Evolutionary conservation across 345 rosid genomes (phyloP).

Genomic region (Rubroshorea leprosula): DNA sequence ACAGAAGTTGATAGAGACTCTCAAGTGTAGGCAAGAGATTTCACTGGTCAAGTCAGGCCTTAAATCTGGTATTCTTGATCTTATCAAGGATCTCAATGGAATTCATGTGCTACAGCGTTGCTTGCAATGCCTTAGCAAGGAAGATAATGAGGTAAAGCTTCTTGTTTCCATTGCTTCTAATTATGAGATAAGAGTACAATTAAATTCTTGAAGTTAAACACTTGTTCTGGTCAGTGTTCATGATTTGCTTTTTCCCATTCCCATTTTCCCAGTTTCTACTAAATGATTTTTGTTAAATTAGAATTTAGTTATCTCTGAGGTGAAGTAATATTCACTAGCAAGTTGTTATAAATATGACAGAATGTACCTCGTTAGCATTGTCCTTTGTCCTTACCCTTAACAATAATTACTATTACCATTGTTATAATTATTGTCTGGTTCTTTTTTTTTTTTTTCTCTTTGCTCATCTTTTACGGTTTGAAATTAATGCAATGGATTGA

Average conservation of each 20-base stretch:
- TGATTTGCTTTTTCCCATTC: no score
- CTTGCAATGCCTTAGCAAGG: slow-evolving; percentile 46
- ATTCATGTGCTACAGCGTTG: slow-evolving; percentile 77
- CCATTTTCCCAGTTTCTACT: no score
- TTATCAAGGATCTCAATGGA: slow-evolving; percentile 68
- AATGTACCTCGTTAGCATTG: no score
- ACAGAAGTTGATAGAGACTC: slow-evolving; percentile 67
- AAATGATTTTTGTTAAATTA: no score
- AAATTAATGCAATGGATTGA: no score
- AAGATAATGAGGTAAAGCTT: slow-evolving; percentile 47
- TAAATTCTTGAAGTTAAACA: slow-evolving; percentile 2
- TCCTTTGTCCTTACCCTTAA: slow-evolving; percentile 1
- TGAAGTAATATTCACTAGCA: no score
- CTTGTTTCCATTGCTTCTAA: slow-evolving; percentile 12
- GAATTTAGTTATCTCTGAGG: no score
- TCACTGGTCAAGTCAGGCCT: slow-evolving; percentile 41
- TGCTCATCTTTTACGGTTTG: no score
- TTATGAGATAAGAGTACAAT: neutral
- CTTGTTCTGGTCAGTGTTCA: no score
- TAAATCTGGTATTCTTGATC: slow-evolving; percentile 55
- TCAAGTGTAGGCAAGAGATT: slow-evolving; percentile 54
- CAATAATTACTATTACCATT: neutral
- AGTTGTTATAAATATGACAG: neutral
- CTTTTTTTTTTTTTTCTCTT: no score
- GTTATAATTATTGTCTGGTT: no score